phyloP scores from a whole-genome alignment of 805 yeast species.

The Teunomyces aglyptinius region DNA sequence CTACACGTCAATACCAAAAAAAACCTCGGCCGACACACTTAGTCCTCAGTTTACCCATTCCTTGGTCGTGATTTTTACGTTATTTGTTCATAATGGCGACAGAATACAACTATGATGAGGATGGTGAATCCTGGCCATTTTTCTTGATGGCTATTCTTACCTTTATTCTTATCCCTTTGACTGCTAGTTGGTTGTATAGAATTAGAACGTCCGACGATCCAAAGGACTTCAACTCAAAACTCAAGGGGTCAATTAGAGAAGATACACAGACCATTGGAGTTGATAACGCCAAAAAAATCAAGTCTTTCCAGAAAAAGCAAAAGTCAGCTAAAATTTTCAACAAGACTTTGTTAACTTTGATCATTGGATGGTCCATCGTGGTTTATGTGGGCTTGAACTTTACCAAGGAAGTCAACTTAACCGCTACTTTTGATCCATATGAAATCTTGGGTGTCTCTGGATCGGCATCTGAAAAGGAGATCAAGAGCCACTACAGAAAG shows the following conservation, averaged over 20 bases:
- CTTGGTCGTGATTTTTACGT: not conserved
- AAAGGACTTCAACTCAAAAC: conserved; percentile 17
- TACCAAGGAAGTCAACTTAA: conserved; percentile 45
- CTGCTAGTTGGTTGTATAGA: conserved; percentile 31
- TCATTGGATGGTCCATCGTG: conserved; percentile 63
- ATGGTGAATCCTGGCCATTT: conserved; percentile 91
- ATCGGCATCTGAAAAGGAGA: conserved; percentile 67
- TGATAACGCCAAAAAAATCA: conserved; percentile 21
- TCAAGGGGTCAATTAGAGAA: conserved; percentile 31
- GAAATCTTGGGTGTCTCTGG: conserved; percentile 72
- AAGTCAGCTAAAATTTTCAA: conserved; percentile 37
- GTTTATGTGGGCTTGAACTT: conserved; percentile 36
- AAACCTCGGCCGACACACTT: conserved; percentile 2
- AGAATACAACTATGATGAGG: conserved; percentile 80
- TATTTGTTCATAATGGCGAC: conserved; percentile 30
- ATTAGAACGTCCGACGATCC: conserved; percentile 19
- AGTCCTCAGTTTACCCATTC: not conserved
- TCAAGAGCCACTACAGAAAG: conserved; percentile 81
- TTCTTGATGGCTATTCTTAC: conserved; percentile 72
- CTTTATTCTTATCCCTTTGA: conserved; percentile 65
- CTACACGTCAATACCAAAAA: conserved; percentile 4
- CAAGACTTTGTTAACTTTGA: conserved; percentile 28
- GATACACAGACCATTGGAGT: conserved; percentile 35
- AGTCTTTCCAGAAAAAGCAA: conserved; percentile 25
- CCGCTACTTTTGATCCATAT: conserved; percentile 82